Base-by-base conservation (phyloP, 352 stramenopile genomes). In the Phytophthora foliorum region DNA sequence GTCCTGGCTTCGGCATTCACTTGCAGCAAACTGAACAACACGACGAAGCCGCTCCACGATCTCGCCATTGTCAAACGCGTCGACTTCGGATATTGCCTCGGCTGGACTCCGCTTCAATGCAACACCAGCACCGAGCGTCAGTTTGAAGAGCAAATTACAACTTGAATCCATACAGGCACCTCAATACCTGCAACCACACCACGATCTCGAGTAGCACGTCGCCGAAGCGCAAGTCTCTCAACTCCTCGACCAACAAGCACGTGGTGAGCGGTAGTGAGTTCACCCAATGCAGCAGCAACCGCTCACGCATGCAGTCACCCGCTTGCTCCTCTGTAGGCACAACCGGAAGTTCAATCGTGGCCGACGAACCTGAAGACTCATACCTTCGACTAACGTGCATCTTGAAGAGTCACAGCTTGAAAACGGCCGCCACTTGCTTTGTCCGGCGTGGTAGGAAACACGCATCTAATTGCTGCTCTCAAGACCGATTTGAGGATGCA, bases 241-340 rank as follows among this genome's bases (percentile, higher is more conserved):
- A 74, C 4, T 77, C 62, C 9, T 88, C 82, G 5, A 93, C 81
- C 21, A 93, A 59, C 57, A 90, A 63, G 58, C 86, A 92, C 45
- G 67, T 74, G 14, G 82, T 75, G 16, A 89, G 57, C 14, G 84
- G 86, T 48, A 92, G 61, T 27, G 86, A 91, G 68, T 93, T 93
- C 51, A 93, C 53, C 84, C 84, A 93, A 52, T 93, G 86, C 42
- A 93, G 57, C 36, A 91, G 65, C 63, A 86, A 69, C 21, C 84
- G 80, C 51, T 63, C 55, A 3, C 61, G 65, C 25, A 75, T 60
- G 6, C 9, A 36, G 1, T 45, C 34, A 29, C 4, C 49, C 29
- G 31, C 27, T 9, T 52, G n/a, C 9, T 44, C 31, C 19, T 60
- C 50, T 32, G 21, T 11, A 16, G 31, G 55, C 49, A 17, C 27